Evolutionary conservation across 345 rosid species (phyloP).

Genomic region (Excoecaria cochinchinensis): DNA sequence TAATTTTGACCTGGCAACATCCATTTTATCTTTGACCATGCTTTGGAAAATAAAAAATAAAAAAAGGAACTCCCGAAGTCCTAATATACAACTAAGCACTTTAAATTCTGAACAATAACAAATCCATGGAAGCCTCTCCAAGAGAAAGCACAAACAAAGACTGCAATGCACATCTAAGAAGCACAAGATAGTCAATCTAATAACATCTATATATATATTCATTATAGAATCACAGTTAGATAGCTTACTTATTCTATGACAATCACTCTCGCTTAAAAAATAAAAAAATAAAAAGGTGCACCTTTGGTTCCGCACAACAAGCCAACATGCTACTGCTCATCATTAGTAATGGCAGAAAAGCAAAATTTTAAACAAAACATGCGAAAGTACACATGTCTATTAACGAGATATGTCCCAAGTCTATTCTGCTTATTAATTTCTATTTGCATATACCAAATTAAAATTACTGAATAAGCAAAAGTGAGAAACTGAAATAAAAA

Average conservation of each 20-base stretch:
- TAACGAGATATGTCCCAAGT: background rate
- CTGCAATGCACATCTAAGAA: background rate
- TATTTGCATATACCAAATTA: background rate
- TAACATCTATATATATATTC: background rate
- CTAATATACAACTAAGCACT: background rate
- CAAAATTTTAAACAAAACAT: background rate
- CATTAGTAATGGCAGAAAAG: background rate
- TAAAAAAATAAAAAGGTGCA: background rate
- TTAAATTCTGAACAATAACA: background rate
- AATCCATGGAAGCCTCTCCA: background rate
- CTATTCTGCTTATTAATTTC: background rate
- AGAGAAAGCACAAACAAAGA: background rate
- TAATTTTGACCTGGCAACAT: background rate
- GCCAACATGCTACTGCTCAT: background rate
- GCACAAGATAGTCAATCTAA: background rate
- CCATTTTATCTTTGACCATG: background rate
- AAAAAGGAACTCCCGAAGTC: background rate
- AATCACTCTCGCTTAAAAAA: background rate
- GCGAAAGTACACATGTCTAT: background rate
- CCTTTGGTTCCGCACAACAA: background rate
- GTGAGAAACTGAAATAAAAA: background rate
- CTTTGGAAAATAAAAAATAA: background rate
- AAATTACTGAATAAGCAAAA: too few relatives aligned
- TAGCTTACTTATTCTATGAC: background rate
- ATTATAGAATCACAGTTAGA: background rate